Percentiles rank a stretch among this genome's conserved stretches.
phyloP scores from a whole-genome alignment of 202 grass and related monocot species.

The Hordeum pubiflorum region DNA sequence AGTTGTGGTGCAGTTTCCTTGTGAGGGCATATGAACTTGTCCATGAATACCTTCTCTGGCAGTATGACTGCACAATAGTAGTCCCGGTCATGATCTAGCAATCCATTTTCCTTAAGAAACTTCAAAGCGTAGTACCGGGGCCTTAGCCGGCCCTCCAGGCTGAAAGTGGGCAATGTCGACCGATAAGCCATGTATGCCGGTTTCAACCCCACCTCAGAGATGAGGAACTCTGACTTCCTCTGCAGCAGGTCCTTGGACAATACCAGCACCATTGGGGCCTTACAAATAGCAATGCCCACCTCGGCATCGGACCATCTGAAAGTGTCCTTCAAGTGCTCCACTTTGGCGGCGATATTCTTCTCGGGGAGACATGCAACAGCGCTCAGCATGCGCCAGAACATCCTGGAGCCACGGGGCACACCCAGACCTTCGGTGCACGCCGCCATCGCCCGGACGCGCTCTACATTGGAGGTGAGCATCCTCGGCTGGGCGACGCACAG shows the following conservation, averaged over 20 bases:
- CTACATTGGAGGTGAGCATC: background rate
- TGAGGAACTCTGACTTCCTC: background rate
- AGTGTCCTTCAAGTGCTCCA: background rate
- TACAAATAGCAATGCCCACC: background rate
- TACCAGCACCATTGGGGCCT: background rate
- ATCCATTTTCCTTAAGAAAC: background rate
- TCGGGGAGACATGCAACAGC: background rate
- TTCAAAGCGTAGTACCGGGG: too few relatives aligned
- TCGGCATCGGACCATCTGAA: background rate
- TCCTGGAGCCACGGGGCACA: background rate
- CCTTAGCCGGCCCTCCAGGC: background rate
- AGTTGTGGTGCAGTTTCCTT: background rate
- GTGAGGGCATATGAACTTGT: background rate
- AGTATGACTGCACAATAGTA: background rate
- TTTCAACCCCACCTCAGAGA: background rate
- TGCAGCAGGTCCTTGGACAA: background rate
- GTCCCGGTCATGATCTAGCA: background rate
- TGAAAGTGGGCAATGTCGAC: background rate
- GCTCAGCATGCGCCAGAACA: background rate
- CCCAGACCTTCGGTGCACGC: background rate
- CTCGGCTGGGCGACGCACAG: background rate
- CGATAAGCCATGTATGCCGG: background rate
- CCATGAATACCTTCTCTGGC: background rate
- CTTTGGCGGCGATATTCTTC: background rate
- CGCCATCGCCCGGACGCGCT: background rate